Evolutionary conservation across 805 yeast species (phyloP).

Genomic region (Teunomyces kruisii): DNA sequence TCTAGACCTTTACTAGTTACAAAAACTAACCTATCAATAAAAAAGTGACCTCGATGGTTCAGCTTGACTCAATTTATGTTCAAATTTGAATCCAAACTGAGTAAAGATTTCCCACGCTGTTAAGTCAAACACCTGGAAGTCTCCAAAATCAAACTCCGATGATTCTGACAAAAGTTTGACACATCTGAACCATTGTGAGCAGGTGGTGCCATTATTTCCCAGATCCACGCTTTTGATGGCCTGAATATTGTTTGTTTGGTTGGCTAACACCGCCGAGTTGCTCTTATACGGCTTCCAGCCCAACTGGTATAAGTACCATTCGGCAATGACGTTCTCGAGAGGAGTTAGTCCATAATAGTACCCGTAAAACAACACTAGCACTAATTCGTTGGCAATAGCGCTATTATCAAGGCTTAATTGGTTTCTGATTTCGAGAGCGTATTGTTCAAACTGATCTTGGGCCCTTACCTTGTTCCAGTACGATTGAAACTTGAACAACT

Average conservation of each 20-base stretch:
- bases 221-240: conserved; percentile 6
- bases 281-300: conserved; percentile 44
- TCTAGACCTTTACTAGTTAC: background rate
- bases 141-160: conserved; percentile 29
- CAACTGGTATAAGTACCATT: conserved; percentile 34
- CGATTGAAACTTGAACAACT: conserved; percentile 33
- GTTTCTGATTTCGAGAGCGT: conserved; percentile 28
- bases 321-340: conserved; percentile 43
- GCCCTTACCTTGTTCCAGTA: conserved; percentile 44
- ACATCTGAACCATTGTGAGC: conserved; percentile 28
- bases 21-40: conserved; percentile 5
- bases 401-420: conserved; percentile 22
- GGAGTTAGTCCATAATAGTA: conserved; percentile 44
- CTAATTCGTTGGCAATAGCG: conserved; percentile 31
- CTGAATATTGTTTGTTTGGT: conserved; percentile 7
- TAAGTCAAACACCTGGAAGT: conserved; percentile 43
- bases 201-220: conserved; percentile 6
- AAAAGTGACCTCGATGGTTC: conserved; percentile 23
- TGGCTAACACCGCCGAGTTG: conserved; percentile 7
- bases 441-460: conserved; percentile 30
- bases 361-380: conserved; percentile 42
- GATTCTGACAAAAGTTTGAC: conserved; percentile 15
- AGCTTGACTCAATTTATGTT: conserved; percentile 28
- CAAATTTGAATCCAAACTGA: conserved; percentile 39
- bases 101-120: conserved; percentile 40